A percentile compares a stretch with the other conserved stretches of the same genome.
These are phyloP conservation scores for Ceratonia siliqua DNA, from an alignment of 306 rosid species.

Conservation along the genomic window DNA sequence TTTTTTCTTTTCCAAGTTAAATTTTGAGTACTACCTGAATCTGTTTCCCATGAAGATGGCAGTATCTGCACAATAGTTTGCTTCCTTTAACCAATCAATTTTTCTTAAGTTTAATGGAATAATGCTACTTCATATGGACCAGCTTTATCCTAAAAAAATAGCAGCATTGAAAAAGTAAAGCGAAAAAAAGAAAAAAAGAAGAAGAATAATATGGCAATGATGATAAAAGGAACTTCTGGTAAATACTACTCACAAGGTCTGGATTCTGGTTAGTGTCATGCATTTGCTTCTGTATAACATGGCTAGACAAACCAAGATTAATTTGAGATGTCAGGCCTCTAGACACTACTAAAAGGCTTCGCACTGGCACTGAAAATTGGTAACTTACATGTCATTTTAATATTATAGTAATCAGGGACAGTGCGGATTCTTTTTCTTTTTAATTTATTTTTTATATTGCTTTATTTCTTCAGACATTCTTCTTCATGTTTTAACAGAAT, in stretches of 20 bases:
- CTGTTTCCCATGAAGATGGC: slow-evolving; percentile 7
- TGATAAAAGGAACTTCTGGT: too few species aligned
- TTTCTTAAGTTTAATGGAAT: too few species aligned
- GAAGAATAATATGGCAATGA: not conserved
- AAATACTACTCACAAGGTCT: not conserved
- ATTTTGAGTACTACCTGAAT: not conserved
- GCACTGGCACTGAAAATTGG: not conserved
- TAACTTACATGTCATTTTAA: slow-evolving; percentile 8
- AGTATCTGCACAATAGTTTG: not conserved
- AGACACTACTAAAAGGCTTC: not conserved
- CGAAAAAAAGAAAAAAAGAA: too few species aligned
- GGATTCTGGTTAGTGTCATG: not conserved
- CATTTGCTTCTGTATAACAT: not conserved
- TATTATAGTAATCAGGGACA: not conserved
- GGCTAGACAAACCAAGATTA: not conserved
- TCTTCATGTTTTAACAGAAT: slow-evolving; percentile 38
- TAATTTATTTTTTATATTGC: not conserved
- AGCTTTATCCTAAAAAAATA: not conserved
- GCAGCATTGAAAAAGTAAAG: too few species aligned
- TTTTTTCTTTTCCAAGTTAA: not conserved
- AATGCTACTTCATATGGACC: not conserved
- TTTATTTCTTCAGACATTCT: slow-evolving; percentile 10
- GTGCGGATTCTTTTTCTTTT: not conserved
- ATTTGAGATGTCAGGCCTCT: slow-evolving; percentile 10
- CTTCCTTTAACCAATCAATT: not conserved